Base-by-base conservation (phyloP, 306 rosid species). In the Cicer judaicum region DNA sequence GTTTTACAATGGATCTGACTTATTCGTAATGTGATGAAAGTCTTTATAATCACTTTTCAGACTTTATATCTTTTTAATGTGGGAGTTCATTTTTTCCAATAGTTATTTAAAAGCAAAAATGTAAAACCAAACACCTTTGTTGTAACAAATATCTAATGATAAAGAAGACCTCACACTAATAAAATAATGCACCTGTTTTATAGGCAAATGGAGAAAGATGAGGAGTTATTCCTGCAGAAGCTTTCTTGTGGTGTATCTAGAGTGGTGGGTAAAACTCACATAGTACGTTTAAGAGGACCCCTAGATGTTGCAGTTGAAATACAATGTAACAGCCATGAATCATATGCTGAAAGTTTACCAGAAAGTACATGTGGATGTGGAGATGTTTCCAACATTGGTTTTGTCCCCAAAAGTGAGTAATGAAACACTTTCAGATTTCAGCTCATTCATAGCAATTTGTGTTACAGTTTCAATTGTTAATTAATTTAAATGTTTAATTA, bases 141-240 rank as follows among this genome's bases (percentile, higher is more conserved):
- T 54, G 13, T 18, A 39, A 53, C 39, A 73, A 43, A 46, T 71
- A 52, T 59, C 67, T 61, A 13, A 60, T 15, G 7, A 67, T 61
- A 16, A 60, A 21, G 7, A 67, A 2, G 41, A 68, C 14, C n/a
- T 70, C 56, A 42, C 7, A 19, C 29, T 67, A 10, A 76, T 49
- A 16, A 56, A 49, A 57, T 15, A 70, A 38, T 55, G 68, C 36
- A 53, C 75, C 39, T 80, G 78, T 29, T 38, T 65, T 49, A 66
- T 87, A 93, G 96, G 86, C 82, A 87, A 73, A 86, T 85, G 97
- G 90, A 89, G 86, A 87, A 78, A 79, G 88, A 89, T 24, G 83
- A 64, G 59, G 83, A 85, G 53, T 85, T 74, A 48, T 87, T 89
- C 82, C 66, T 82, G 53, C 83, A 85, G 52, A 82, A 38, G 54